phyloP scores from a whole-genome alignment of 2,329 filamentous ascomycete genomes.

The Microcyclosporella mali region DNA sequence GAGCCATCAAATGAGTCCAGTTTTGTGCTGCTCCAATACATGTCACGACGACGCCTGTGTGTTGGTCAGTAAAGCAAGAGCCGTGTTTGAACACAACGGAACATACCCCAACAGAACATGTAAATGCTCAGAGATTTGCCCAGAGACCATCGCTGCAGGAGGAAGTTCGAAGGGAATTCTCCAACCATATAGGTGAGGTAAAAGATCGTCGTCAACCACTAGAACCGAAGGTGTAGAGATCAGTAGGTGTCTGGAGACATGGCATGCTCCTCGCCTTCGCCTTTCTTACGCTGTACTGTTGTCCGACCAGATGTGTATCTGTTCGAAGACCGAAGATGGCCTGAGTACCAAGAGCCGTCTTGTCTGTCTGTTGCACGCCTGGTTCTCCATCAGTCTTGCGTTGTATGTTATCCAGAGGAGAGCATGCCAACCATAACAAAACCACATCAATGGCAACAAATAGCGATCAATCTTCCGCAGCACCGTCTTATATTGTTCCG shows the following conservation, averaged over 20 bases:
- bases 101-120: constrained; percentile 31
- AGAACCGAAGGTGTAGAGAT: no score
- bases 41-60: constrained; percentile 22
- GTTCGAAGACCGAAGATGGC: constrained; percentile 50
- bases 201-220: constrained; percentile 40
- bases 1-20: constrained; percentile 32
- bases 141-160: constrained; percentile 32
- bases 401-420: no score
- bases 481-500: constrained; percentile 24
- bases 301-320: constrained; percentile 32
- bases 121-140: constrained; percentile 33
- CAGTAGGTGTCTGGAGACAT: no score
- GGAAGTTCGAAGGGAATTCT: constrained; percentile 33
- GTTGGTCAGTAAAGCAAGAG: background rate
- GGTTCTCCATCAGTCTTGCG: no score
- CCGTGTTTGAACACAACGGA: background rate
- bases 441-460: constrained; percentile 44
- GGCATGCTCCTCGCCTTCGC: no score
- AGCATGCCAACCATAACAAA: constrained; percentile 37
- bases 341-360: constrained; percentile 33
- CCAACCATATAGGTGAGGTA: constrained; percentile 38
- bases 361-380: constrained; percentile 45
- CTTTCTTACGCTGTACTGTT: constrained; percentile 37
- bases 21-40: constrained; percentile 29
- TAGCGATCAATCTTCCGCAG: constrained; percentile 33